Conservation (phyloP, 139 green algal genomes). For the Marvania coccoides region DNA sequence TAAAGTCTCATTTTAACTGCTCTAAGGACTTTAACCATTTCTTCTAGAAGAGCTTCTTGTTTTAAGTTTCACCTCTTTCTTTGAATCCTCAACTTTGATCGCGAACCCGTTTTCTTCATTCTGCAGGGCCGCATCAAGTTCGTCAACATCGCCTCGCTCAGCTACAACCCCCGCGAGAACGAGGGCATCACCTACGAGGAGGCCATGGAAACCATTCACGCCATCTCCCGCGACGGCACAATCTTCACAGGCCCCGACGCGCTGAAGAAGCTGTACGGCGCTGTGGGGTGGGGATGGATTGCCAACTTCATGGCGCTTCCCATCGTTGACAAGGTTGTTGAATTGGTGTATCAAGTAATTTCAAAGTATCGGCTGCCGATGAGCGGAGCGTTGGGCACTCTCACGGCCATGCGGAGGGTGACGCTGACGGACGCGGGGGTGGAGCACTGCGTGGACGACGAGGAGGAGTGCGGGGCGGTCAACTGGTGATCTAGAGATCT, state of each 20-base stretch:
- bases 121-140: slow-evolving; percentile 9
- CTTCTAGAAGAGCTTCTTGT: too few species aligned
- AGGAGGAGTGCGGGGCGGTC: slow-evolving; percentile 19
- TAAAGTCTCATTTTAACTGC: too few species aligned
- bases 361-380: slow-evolving; percentile 50
- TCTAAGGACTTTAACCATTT: too few species aligned
- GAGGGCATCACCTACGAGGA: slow-evolving; percentile 47
- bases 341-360: slow-evolving; percentile 61
- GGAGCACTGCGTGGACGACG: slow-evolving; percentile 35
- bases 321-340: slow-evolving; percentile 40
- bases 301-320: slow-evolving; percentile 50
- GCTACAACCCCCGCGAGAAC: slow-evolving; percentile 35
- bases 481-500: slow-evolving; percentile 10
- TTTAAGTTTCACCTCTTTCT: too few species aligned
- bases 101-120: too few species aligned
- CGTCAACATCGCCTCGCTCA: slow-evolving; percentile 16
- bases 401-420: slow-evolving; percentile 48
- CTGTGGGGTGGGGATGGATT: slow-evolving; percentile 64
- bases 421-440: slow-evolving; percentile 28
- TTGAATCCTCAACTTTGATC: slow-evolving; percentile 48
- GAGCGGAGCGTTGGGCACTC: slow-evolving; percentile 21
- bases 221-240: slow-evolving; percentile 48
- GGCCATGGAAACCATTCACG: slow-evolving; percentile 71
- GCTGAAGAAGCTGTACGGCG: slow-evolving; percentile 47
- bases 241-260: slow-evolving; percentile 47